These are phyloP conservation scores for Boletus subcaerulescens DNA, from an alignment of 768 basidiomycete species.

Conservation along the genomic window DNA sequence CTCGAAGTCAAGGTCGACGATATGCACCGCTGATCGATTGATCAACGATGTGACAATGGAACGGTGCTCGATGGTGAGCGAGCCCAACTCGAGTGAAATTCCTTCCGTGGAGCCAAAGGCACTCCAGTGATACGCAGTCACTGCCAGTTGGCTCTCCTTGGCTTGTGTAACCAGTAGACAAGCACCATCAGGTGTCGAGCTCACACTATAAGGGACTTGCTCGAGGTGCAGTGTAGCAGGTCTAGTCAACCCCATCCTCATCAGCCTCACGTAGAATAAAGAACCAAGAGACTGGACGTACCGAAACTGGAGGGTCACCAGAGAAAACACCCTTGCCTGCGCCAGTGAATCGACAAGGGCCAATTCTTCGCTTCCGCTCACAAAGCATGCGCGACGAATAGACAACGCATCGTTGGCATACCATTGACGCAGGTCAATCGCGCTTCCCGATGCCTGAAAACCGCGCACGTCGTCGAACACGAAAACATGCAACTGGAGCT, in stretches of 20 bases:
- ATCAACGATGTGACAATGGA: slow-evolving; percentile 45
- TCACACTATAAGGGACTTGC: slow-evolving; percentile 27
- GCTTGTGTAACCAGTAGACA: slow-evolving; percentile 42
- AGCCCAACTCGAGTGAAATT: slow-evolving; percentile 35
- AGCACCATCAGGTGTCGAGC: slow-evolving; percentile 53
- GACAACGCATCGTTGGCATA: slow-evolving; percentile 27
- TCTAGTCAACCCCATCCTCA: slow-evolving; percentile 23
- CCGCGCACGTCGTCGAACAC: slow-evolving; percentile 44
- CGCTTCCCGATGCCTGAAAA: slow-evolving; percentile 40
- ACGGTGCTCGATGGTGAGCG: slow-evolving; percentile 17
- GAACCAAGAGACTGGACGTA: neutral
- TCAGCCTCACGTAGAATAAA: neutral
- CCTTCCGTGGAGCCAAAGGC: slow-evolving; percentile 54
- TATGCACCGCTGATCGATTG: slow-evolving; percentile 40
- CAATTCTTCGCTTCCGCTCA: slow-evolving; percentile 51
- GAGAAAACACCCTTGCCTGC: slow-evolving; percentile 50
- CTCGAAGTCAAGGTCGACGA: slow-evolving; percentile 39
- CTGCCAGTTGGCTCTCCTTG: slow-evolving; percentile 2
- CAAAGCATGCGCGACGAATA: slow-evolving; percentile 42
- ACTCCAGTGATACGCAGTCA: slow-evolving; percentile 52
- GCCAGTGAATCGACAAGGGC: slow-evolving; percentile 44
- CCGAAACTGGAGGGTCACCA: slow-evolving; percentile 43
- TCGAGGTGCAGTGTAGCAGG: slow-evolving; percentile 44
- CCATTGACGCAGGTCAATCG: slow-evolving; percentile 43
- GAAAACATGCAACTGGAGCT: slow-evolving; percentile 45